These are phyloP conservation scores for Clathrospora elynae DNA, from an alignment of 2,329 filamentous ascomycete genomes.

Conservation along the genomic window DNA sequence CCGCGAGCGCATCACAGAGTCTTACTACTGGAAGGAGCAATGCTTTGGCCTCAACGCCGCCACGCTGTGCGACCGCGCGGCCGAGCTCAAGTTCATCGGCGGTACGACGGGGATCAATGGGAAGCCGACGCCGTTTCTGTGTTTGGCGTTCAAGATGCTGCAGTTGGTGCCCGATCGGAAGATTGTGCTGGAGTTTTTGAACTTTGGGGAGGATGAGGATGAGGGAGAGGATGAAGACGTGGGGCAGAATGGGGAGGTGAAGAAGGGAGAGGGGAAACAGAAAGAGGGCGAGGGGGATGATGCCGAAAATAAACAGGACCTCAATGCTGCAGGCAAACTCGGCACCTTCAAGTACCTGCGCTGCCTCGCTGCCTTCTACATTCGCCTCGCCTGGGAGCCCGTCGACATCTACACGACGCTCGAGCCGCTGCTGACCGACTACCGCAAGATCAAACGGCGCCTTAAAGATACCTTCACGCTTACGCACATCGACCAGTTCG, in stretches of 20 bases:
- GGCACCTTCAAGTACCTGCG: conserved; percentile 75
- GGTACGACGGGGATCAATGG: conserved; percentile 85
- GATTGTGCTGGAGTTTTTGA: conserved; percentile 78
- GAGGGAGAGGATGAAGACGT: conserved; percentile 20
- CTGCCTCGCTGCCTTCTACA: conserved; percentile 88
- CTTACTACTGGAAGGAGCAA: conserved; percentile 98
- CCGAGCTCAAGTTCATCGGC: conserved; percentile 81
- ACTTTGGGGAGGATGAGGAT: conserved; percentile 53
- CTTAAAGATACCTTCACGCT: conserved; percentile 75
- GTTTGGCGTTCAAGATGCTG: conserved; percentile 90
- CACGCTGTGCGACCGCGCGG: conserved; percentile 83
- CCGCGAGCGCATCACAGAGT: conserved; percentile 91
- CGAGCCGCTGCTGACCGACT: conserved; percentile 82
- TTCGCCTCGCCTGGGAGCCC: conserved; percentile 82
- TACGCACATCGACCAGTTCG: conserved; percentile 87
- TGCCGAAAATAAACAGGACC: conserved; percentile 24
- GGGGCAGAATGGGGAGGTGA: conserved; percentile 45
- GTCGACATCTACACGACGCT: conserved; percentile 79
- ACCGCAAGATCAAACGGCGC: conserved; percentile 79
- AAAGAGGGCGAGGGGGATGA: conserved; percentile 7
- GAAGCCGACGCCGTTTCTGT: conserved; percentile 89
- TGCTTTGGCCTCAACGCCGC: conserved; percentile 91
- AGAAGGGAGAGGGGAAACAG: conserved; percentile 13
- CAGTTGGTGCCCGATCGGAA: conserved; percentile 82
- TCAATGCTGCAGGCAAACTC: conserved; percentile 36